phyloP scores from a whole-genome alignment of 202 grass and related monocot genomes.

The Zoysia matrella region DNA sequence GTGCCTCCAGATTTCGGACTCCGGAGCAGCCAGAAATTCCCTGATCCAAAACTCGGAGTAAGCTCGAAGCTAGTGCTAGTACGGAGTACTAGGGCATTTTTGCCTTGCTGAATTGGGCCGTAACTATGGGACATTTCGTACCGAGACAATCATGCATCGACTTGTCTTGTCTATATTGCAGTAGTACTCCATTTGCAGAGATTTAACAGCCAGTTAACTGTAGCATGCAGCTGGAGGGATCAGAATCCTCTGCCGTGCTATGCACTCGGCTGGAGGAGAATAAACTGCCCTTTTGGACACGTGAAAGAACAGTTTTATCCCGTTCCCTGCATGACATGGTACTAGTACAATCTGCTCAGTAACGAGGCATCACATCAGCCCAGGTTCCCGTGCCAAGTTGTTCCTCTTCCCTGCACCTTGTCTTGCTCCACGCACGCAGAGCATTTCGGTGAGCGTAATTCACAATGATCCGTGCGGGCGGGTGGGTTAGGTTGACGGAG shows the following conservation, averaged over 20 bases:
- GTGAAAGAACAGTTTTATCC: neutral
- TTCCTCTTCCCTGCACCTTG: neutral
- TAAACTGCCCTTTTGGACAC: neutral
- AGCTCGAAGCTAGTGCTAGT: too few species aligned
- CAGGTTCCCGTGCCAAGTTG: neutral
- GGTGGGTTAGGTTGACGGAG: neutral
- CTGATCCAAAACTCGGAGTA: too few species aligned
- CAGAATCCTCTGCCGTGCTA: too few species aligned
- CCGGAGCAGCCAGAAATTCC: too few species aligned
- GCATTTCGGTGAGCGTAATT: too few species aligned
- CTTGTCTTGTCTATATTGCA: neutral
- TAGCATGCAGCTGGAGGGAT: neutral
- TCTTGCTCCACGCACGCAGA: too few species aligned
- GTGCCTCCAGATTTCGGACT: too few species aligned
- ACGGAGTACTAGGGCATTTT: too few species aligned
- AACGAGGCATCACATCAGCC: slow-evolving; percentile 27
- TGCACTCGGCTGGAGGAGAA: neutral
- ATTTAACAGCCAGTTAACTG: neutral
- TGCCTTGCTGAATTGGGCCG: neutral
- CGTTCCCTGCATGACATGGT: neutral
- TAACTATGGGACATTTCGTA: neutral
- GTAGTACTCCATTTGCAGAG: neutral
- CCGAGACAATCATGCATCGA: neutral
- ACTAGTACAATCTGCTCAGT: slow-evolving; percentile 16
- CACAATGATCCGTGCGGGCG: neutral